A percentile compares a stretch with the other conserved stretches of the same genome.
Evolutionary conservation across 2,329 filamentous ascomycete species (phyloP).

Genomic region (Didymosphaeria variabile): DNA sequence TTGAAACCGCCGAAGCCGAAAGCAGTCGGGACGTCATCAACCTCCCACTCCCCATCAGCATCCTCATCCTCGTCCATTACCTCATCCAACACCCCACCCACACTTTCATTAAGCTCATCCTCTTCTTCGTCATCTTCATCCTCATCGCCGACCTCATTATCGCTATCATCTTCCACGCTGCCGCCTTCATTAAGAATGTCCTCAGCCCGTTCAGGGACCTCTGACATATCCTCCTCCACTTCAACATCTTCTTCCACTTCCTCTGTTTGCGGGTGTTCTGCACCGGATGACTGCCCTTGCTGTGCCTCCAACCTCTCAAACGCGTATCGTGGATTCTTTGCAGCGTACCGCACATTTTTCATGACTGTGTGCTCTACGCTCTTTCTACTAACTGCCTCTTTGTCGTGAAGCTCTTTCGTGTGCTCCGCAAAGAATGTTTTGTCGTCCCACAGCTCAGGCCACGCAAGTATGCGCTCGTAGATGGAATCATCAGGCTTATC

Average conservation of each 20-base stretch:
- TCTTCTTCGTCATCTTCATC: constrained; percentile 30
- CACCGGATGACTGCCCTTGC: constrained; percentile 5
- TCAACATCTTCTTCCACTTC: constrained; percentile 31
- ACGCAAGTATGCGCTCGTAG: constrained; percentile 42
- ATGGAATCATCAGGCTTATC: constrained; percentile 41
- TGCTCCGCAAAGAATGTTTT: constrained; percentile 40
- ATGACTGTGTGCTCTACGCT: constrained; percentile 43
- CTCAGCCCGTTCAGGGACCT: constrained; percentile 38
- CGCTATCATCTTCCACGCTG: constrained; percentile 22
- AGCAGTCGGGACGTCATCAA: constrained; percentile 22
- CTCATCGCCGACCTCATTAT: constrained; percentile 18
- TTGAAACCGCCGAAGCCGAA: constrained; percentile 4
- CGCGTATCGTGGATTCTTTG: constrained; percentile 43
- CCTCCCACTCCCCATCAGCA: constrained; percentile 26
- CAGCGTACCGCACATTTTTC: constrained; percentile 42
- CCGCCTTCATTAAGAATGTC: constrained; percentile 33
- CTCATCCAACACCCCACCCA: constrained; percentile 24
- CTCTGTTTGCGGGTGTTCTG: constrained; percentile 12
- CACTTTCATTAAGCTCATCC: constrained; percentile 24
- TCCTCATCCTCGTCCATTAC: constrained; percentile 28
- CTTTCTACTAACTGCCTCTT: constrained; percentile 34
- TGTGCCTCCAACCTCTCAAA: constrained; percentile 42
- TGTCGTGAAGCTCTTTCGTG: constrained; percentile 37
- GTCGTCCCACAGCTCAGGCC: constrained; percentile 48
- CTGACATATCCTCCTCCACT: constrained; percentile 43